Evolutionary conservation across 805 yeast species (phyloP).

Genomic region (Soucietia sequanensis): DNA sequence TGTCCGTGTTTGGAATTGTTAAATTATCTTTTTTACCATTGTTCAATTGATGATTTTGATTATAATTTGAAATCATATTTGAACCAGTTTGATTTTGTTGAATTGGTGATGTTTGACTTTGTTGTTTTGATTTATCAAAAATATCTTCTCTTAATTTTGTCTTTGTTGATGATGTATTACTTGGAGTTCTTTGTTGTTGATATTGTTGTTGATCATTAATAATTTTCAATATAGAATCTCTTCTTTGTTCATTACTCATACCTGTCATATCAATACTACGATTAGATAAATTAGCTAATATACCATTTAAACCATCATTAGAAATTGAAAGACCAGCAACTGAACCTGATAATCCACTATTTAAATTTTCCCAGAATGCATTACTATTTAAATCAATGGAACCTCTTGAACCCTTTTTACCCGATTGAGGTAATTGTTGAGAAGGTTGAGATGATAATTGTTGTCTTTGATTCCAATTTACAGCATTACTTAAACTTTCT

Average conservation of each 20-base stretch:
- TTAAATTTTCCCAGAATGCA: constrained; percentile 24
- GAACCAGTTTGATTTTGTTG: neutral
- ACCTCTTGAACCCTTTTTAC: constrained; percentile 10
- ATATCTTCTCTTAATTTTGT: constrained; percentile 38
- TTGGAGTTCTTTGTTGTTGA: constrained; percentile 9
- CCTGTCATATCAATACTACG: constrained; percentile 38
- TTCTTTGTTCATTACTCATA: constrained; percentile 39
- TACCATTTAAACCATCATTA: constrained; percentile 31
- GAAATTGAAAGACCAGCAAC: constrained; percentile 22
- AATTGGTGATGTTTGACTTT: neutral
- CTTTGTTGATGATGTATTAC: constrained; percentile 6
- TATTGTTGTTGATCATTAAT: constrained; percentile 31
- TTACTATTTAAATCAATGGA: constrained; percentile 22
- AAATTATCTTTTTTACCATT: constrained; percentile 5
- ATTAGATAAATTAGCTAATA: constrained; percentile 34
- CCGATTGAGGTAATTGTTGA: constrained; percentile 4
- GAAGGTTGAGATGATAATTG: constrained; percentile 9
- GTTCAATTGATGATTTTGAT: neutral
- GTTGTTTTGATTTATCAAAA: constrained; percentile 21
- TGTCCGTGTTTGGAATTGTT: constrained; percentile 1
- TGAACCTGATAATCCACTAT: constrained; percentile 23
- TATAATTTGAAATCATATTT: too few relatives aligned
- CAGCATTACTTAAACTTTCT: constrained; percentile 30
- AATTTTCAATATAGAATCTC: constrained; percentile 38
- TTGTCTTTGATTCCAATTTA: constrained; percentile 25